phyloP scores from a whole-genome alignment of 2,329 filamentous ascomycete species.

The Colletotrichum siamense region DNA sequence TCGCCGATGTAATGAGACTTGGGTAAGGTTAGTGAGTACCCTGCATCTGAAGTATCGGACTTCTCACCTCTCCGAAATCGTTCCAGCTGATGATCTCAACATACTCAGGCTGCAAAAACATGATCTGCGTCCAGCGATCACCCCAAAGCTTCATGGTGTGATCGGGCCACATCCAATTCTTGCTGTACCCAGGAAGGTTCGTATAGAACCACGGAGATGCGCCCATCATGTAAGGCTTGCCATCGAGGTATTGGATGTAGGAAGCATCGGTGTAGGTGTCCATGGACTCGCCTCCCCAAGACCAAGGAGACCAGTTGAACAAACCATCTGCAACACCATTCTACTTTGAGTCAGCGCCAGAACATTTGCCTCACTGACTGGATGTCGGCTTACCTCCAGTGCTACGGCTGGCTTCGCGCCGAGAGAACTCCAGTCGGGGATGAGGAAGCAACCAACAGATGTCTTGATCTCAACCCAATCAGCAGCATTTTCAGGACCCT shows the following conservation, averaged over 20 bases:
- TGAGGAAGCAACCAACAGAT: neutral
- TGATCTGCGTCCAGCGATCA: neutral
- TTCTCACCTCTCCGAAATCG: neutral
- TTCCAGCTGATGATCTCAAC: neutral
- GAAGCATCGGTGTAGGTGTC: neutral
- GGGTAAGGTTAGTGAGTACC: neutral
- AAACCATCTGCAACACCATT: neutral
- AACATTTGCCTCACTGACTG: neutral
- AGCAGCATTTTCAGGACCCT: neutral
- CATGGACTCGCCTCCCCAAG: neutral
- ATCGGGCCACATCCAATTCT: neutral
- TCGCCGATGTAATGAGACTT: neutral
- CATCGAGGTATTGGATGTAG: neutral
- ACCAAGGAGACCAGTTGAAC: neutral
- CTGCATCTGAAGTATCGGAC: neutral
- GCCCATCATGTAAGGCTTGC: neutral
- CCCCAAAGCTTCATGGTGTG: neutral
- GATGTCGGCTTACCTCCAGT: neutral
- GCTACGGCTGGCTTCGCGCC: neutral
- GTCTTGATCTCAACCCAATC: neutral
- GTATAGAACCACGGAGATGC: neutral
- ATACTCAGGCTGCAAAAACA: neutral
- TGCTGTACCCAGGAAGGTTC: neutral
- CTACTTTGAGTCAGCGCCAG: neutral
- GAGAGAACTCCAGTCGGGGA: neutral